A percentile compares a stretch with the other conserved stretches of the same genome.
phyloP scores from a whole-genome alignment of 2,329 filamentous ascomycete species.

The Verticillium nonalfalfae region DNA sequence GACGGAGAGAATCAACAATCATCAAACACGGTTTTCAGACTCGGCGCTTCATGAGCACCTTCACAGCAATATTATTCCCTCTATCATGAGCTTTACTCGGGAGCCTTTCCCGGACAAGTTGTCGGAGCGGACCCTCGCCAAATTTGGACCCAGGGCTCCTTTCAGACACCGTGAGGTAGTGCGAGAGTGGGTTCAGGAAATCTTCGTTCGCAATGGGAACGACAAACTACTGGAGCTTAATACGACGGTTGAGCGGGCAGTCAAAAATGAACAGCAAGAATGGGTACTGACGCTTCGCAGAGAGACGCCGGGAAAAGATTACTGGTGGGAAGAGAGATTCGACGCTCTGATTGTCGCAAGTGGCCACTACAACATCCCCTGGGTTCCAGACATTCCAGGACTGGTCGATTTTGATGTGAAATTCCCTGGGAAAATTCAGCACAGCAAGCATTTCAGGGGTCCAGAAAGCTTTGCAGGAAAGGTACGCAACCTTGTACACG shows the following conservation, averaged over 20 bases:
- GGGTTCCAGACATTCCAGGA: conserved; percentile 31
- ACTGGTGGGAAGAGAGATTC: conserved; percentile 31
- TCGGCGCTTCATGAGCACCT: conserved; percentile 50
- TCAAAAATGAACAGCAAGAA: conserved; percentile 31
- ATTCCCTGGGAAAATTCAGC: conserved; percentile 29
- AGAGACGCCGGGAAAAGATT: conserved; percentile 25
- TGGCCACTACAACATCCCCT: conserved; percentile 32
- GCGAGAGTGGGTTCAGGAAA: conserved; percentile 43
- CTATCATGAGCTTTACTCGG: conserved; percentile 49
- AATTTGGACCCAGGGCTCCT: conserved; percentile 46
- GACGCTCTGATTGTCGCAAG: conserved; percentile 33
- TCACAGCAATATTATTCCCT: conserved; percentile 50
- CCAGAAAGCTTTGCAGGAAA: conserved; percentile 17
- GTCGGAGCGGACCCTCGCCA: conserved; percentile 31
- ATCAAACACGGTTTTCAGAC: conserved; percentile 40
- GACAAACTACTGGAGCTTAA: conserved; percentile 35
- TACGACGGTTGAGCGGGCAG: conserved; percentile 50
- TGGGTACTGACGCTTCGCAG: conserved; percentile 45
- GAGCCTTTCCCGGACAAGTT: conserved; percentile 37
- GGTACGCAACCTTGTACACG: conserved; percentile 2
- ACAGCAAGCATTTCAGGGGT: conserved; percentile 31
- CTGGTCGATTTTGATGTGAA: conserved; percentile 27
- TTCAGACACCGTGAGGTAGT: conserved; percentile 50
- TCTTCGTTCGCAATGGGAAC: conserved; percentile 19
- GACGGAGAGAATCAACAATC: conserved; percentile 21